Percentiles rank a stretch among this genome's conserved stretches.
Conservation (phyloP, 345 rosid genomes). For the Ailanthus altissimus region DNA sequence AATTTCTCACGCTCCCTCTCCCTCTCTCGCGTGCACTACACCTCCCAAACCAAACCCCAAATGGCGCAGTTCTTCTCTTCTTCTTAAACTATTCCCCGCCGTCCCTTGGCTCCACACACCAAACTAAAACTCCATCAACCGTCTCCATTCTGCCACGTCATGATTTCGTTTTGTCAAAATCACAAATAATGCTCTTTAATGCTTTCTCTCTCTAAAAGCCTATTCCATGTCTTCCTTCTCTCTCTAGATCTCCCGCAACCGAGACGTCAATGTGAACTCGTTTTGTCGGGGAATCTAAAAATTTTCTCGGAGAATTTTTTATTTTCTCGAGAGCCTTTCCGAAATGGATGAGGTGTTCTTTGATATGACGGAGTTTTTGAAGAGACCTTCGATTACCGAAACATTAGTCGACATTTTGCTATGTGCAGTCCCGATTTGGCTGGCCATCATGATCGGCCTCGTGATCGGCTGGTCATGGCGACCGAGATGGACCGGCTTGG, state of each 20-base stretch:
- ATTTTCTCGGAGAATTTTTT: conserved; percentile 2
- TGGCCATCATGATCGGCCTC: conserved; percentile 93
- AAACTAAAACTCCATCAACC: conserved; percentile 13
- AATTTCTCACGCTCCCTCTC: conserved; percentile 6
- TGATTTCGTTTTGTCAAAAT: neutral
- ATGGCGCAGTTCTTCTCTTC: neutral
- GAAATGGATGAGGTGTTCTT: conserved; percentile 65
- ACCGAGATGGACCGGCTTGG: conserved; percentile 87
- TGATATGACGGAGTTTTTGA: conserved; percentile 60
- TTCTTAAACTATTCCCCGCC: neutral
- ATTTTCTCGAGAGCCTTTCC: conserved; percentile 8
- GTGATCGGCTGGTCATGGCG: conserved; percentile 98
- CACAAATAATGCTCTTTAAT: conserved; percentile 1
- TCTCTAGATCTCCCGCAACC: conserved; percentile 2
- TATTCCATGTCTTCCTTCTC: neutral
- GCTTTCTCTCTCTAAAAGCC: neutral
- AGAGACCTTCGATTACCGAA: conserved; percentile 69
- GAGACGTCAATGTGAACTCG: neutral
- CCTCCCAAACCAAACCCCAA: neutral
- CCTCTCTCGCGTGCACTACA: neutral
- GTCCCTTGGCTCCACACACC: neutral
- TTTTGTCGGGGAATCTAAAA: conserved; percentile 1
- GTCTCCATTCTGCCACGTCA: conserved; percentile 38
- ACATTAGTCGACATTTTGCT: conserved; percentile 89
- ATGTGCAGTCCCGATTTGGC: conserved; percentile 97